A percentile compares a stretch with the other conserved stretches of the same genome.
These are phyloP conservation scores for Echria macrotheca DNA, from an alignment of 495 filamentous ascomycete genomes.

Conservation along the genomic window DNA sequence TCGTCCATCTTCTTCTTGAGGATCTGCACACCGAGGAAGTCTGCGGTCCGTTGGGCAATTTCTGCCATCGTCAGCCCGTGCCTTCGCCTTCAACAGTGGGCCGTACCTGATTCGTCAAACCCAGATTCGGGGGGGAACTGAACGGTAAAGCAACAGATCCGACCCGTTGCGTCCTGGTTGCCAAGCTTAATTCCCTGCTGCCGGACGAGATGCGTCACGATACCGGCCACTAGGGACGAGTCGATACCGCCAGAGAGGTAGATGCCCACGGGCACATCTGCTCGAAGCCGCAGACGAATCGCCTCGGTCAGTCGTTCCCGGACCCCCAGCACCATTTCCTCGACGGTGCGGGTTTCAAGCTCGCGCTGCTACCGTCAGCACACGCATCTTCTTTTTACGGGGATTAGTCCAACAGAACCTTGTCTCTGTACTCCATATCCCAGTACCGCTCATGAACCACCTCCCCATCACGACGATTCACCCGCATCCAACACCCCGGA, in stretches of 20 bases:
- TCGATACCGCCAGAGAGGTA: slow-evolving; percentile 52
- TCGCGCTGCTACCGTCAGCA: slow-evolving; percentile 8
- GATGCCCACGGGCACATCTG: slow-evolving; percentile 49
- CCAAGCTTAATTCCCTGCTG: slow-evolving; percentile 35
- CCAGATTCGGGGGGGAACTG: slow-evolving; percentile 42
- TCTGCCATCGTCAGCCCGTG: slow-evolving; percentile 17
- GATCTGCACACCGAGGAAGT: slow-evolving; percentile 44
- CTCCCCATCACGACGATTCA: slow-evolving; percentile 20
- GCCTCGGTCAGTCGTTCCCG: slow-evolving; percentile 41
- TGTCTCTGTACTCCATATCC: slow-evolving; percentile 44
- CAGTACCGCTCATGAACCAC: slow-evolving; percentile 38
- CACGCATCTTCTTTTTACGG: too few relatives aligned
- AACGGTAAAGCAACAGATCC: slow-evolving; percentile 41
- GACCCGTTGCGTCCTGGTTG: slow-evolving; percentile 24
- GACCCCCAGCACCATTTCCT: slow-evolving; percentile 44
- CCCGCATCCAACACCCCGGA: slow-evolving; percentile 31
- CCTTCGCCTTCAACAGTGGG: neutral
- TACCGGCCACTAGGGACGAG: slow-evolving; percentile 47
- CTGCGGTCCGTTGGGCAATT: slow-evolving; percentile 46
- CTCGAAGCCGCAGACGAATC: slow-evolving; percentile 42
- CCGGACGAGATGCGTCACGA: slow-evolving; percentile 42
- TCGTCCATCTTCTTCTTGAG: slow-evolving; percentile 42
- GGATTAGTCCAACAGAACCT: too few relatives aligned
- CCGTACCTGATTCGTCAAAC: slow-evolving; percentile 41
- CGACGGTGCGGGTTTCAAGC: slow-evolving; percentile 30